Percentiles rank a stretch among this genome's conserved stretches.
These are phyloP conservation scores for Pochonia chlamydosporia DNA, from an alignment of 2,329 filamentous ascomycete species.

Conservation along the genomic window DNA sequence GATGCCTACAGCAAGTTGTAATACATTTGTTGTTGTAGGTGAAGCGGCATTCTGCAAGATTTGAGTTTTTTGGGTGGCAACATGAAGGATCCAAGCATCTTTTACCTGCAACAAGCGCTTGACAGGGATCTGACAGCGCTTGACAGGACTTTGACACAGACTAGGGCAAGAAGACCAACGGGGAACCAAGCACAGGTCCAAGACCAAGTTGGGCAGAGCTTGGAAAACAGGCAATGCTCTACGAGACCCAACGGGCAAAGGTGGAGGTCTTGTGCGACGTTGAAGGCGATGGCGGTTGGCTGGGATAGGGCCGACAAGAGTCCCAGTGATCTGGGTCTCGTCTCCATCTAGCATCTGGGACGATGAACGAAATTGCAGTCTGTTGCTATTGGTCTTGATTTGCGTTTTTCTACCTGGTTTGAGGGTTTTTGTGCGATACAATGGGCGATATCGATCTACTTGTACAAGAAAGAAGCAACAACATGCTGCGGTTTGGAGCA, in stretches of 20 bases:
- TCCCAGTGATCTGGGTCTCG: conserved; percentile 6
- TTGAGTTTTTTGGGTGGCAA: neutral
- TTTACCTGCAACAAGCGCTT: conserved; percentile 3
- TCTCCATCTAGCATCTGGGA: conserved; percentile 5
- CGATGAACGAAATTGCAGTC: conserved; percentile 3
- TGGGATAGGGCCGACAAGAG: neutral
- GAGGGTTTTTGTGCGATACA: no score
- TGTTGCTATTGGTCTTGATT: neutral
- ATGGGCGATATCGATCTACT: no score
- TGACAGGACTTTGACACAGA: neutral
- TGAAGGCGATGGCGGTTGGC: neutral
- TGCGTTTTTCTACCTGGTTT: neutral
- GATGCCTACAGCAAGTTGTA: neutral
- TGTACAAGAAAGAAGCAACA: no score
- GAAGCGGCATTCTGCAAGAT: neutral
- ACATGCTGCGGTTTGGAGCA: no score
- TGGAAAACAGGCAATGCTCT: neutral
- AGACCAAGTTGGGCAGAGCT: neutral
- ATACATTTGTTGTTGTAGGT: neutral
- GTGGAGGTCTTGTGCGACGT: neutral
- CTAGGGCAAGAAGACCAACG: neutral
- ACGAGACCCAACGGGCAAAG: neutral
- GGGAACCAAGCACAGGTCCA: neutral
- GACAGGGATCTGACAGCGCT: conserved; percentile 2
- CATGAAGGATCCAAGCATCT: no score